Evolutionary conservation across 2,329 filamentous ascomycete species (phyloP).

Genomic region (Blastomyces parvus): DNA sequence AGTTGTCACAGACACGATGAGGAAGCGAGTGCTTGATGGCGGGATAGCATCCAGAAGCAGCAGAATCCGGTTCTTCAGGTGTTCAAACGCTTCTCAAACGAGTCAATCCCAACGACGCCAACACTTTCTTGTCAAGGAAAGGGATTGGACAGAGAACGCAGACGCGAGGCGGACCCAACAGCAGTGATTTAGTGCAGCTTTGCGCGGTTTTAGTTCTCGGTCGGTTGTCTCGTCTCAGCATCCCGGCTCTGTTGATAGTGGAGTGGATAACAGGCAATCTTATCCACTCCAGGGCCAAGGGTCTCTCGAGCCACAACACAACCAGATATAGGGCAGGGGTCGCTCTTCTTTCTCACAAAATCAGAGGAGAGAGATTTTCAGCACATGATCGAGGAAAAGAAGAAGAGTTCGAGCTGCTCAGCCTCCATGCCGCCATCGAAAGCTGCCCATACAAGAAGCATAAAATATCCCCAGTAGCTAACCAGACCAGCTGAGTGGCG

Average conservation of each 20-base stretch:
- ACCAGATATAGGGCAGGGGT: not conserved
- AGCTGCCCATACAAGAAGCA: not conserved
- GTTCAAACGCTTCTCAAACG: not conserved
- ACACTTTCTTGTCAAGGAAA: not conserved
- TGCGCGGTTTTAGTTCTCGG: not conserved
- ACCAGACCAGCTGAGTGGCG: not conserved
- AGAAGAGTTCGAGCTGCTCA: not conserved
- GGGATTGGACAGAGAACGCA: not conserved
- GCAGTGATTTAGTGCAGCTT: slow-evolving; percentile 1
- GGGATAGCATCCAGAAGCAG: not conserved
- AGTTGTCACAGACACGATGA: not conserved
- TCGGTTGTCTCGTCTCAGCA: not conserved
- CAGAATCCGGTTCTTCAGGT: not conserved
- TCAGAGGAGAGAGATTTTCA: not conserved
- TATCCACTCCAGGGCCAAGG: not conserved
- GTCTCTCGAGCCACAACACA: not conserved
- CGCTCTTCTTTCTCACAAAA: not conserved
- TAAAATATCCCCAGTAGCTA: not conserved
- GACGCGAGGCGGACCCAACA: not conserved
- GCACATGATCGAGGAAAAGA: not conserved
- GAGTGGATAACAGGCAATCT: not conserved
- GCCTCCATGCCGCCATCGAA: not conserved
- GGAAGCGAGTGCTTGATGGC: not conserved
- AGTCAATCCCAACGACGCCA: not conserved
- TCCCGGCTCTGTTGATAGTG: not conserved